Evolutionary conservation across 371 early-diverging fungal species (phyloP), one percentile per base, ranked within the genome.

Genomic region (Rhizopus delemar): DNA sequence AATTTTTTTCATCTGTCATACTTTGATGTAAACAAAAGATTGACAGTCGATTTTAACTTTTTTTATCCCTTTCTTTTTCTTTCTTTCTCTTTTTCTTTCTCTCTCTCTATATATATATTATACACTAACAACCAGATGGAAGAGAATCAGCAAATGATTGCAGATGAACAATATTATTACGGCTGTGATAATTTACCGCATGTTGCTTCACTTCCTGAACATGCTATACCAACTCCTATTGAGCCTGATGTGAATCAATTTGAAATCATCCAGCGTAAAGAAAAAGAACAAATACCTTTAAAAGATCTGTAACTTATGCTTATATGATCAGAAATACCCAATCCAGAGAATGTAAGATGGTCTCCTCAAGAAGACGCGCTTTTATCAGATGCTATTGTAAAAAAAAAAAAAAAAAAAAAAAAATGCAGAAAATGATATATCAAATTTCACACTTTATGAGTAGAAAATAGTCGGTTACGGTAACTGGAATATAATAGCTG

Each of bases 401-500:
- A 12, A 45, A 45, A 15, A 41, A 46, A 50, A 46, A 46, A 41
- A 41, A 46, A 41, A 22, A 22, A 22, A 22, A 22, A 22, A 22
- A 22, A 22, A 22, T 22, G 22, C 11, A n/a, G 41, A 31, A 45
- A 41, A 46, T 52, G 15, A n/a, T 16, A 35, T 16, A 34, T 35
- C 11, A 8, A 35, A 9, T 46, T 22, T 48, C 11, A 5, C 5
- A 31, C 5, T 53, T n/a, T 31, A 8, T 38, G 22, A 22, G 22
- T 58, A 87, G 87, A 58, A 69, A 63, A 41, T 66, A 12, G 66
- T 78, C 58, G 88, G 88, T 0, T 78, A 78, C 51, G 88, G 87
- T 8, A 79, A 81, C 39, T 88, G 89, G 89, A 81, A 81, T 38
- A 59, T 63, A 3, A 82, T 90, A 35, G 71, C 87, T 0, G 68